These are phyloP conservation scores for Choiromyces venosus DNA, from an alignment of 495 filamentous ascomycete species.

Conservation along the genomic window DNA sequence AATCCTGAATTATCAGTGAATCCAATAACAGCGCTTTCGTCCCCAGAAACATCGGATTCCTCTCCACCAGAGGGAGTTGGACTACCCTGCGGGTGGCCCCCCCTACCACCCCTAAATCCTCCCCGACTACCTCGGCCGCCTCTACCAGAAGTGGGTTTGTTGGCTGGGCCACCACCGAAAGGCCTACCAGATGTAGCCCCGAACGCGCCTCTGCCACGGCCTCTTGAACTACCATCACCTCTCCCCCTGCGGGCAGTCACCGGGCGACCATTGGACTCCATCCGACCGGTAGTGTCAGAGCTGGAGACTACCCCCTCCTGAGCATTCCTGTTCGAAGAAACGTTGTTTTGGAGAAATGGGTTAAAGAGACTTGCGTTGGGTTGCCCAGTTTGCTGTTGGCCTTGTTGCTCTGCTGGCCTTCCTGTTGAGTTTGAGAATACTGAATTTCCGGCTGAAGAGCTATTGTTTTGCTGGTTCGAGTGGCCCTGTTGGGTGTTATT, in stretches of 20 bases:
- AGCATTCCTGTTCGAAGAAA: neutral
- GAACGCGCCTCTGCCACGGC: slow-evolving; percentile 20
- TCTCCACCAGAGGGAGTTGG: neutral
- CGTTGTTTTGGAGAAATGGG: neutral
- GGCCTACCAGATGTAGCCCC: neutral
- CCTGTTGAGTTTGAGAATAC: neutral
- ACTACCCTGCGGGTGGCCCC: neutral
- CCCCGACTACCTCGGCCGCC: neutral
- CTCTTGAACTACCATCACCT: slow-evolving; percentile 20
- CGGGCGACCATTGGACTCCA: neutral
- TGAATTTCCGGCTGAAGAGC: neutral
- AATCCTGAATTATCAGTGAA: neutral
- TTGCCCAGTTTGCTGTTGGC: neutral
- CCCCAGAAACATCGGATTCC: neutral
- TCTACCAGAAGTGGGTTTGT: neutral
- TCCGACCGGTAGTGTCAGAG: neutral
- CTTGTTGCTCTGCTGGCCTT: neutral
- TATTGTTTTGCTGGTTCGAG: neutral
- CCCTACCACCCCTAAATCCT: neutral
- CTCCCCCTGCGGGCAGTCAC: slow-evolving; percentile 15
- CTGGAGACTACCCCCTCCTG: neutral
- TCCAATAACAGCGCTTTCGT: neutral
- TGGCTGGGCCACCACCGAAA: neutral
- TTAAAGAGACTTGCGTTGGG: neutral
- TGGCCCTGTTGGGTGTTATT: neutral